Evolutionary conservation across 2,329 filamentous ascomycete genomes (phyloP).

Genomic region (Nectriaceae sp.): DNA sequence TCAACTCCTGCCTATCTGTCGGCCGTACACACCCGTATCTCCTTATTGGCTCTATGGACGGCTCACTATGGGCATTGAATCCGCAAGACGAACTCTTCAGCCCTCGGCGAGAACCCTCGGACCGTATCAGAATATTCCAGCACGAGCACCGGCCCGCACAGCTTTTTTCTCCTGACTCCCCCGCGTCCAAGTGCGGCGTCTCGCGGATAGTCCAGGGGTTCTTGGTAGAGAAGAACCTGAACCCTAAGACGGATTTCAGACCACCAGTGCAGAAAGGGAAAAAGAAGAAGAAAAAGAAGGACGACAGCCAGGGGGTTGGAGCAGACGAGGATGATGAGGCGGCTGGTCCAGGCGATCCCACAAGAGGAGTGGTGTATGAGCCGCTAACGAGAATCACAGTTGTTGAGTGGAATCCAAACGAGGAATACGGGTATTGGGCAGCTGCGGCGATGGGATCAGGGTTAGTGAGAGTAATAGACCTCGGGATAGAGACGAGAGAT

Average conservation of each 20-base stretch:
- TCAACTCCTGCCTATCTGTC: conserved; percentile 51
- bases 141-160: conserved; percentile 51
- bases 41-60: conserved; percentile 55
- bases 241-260: conserved; percentile 44
- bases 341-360: conserved; percentile 35
- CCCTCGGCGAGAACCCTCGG: conserved; percentile 33
- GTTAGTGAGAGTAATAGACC: conserved; percentile 65
- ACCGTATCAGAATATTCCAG: conserved; percentile 48
- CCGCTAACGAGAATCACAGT: conserved; percentile 63
- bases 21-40: conserved; percentile 55
- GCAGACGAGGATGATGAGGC: conserved; percentile 37
- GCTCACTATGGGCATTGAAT: conserved; percentile 52
- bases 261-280: conserved; percentile 39
- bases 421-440: conserved; percentile 66
- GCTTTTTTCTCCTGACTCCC: conserved; percentile 30
- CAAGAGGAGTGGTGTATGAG: conserved; percentile 58
- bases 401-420: conserved; percentile 69
- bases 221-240: conserved; percentile 49
- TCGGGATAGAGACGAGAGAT: conserved; percentile 50
- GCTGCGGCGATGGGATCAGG: conserved; percentile 68
- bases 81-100: conserved; percentile 40
- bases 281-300: conserved; percentile 39
- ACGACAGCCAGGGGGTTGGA: conserved; percentile 27
- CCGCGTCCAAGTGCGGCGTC: conserved; percentile 42
- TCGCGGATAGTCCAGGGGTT: conserved; percentile 56